phyloP scores from a whole-genome alignment of 768 basidiomycete species.

The Candolleomyces efflorescens region DNA sequence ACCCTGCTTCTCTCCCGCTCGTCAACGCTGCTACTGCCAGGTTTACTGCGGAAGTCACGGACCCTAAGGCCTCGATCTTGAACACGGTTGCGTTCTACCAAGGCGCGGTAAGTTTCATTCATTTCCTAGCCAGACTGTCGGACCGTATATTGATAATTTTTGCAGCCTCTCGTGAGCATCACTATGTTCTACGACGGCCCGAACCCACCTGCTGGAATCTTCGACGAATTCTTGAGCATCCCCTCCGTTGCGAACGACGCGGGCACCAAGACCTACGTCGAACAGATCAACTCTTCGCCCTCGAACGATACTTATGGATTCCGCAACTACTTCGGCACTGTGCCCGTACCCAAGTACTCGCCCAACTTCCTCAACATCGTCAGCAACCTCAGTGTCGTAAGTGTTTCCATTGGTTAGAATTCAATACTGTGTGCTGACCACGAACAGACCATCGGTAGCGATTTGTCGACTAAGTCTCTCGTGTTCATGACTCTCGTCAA shows the following conservation, averaged over 20 bases:
- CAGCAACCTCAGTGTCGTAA: constrained; percentile 26
- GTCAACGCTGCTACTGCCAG: constrained; percentile 14
- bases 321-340: constrained; percentile 7
- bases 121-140: neutral
- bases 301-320: constrained; percentile 19
- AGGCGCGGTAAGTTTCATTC: neutral
- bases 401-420: too few relatives aligned
- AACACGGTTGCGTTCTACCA: neutral
- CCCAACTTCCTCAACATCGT: constrained; percentile 17
- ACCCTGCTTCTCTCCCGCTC: constrained; percentile 17
- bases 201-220: constrained; percentile 37
- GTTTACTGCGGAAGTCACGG: constrained; percentile 21
- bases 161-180: constrained; percentile 15
- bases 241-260: constrained; percentile 28
- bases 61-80: constrained; percentile 28
- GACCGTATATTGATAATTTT: neutral
- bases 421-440: too few relatives aligned
- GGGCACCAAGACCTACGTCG: constrained; percentile 27
- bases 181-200: constrained; percentile 53
- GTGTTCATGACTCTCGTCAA: constrained; percentile 25
- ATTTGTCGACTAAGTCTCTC: constrained; percentile 5
- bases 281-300: constrained; percentile 27
- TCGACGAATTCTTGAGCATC: constrained; percentile 43
- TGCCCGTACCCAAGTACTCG: neutral
- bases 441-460: neutral